Base-by-base conservation (phyloP, 2,329 filamentous ascomycete species). In the Fusarium bactridioides region DNA sequence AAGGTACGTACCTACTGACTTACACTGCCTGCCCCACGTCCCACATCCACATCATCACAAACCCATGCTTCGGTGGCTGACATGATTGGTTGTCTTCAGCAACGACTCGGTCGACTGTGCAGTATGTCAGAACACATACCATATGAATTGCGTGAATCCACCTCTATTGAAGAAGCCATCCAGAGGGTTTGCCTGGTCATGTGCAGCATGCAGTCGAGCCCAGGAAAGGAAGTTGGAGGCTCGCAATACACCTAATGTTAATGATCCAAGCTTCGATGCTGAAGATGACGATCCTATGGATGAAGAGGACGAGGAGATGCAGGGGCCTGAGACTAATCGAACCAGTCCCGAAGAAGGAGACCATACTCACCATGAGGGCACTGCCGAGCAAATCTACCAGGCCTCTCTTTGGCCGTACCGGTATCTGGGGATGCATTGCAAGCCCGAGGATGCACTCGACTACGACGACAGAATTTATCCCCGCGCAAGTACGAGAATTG, bases 401-500 rank as follows among this genome's bases (percentile, higher is more conserved):
- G 94, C 95, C 37, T 96, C 94, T 77, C 89, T 98, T 78, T 99
- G 96, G 96, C 95, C 94, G 5, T 98, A 96, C 84, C 90, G 96
- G 68, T 99, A 99, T 81, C 85, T 99, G 11, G 96, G 96, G 41
- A 94, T 97, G 74, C 96, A 99, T 82, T 98, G 95, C 82, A 93
- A 94, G 74, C 93, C 96, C 2, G 95, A 98, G 81, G 96, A 99
- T 83, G 96, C 94, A 1, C 86, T 99, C 35, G 96, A 99, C 80
- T 97, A 97, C 79, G 96, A 99, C 78, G 96, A 99, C 81, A 92
- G 96, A 72, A 98, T 99, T 73, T 98, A 98, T 79, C 96, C 96
- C 13, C 92, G 96, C 73, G 95, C 96, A 21, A 97, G 95, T 79
- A 98, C 96, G 61, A 92, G 96, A 41, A 86, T 98, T 41, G 96